Conservation (phyloP, 306 rosid genomes). For the Leucaena leucocephala region DNA sequence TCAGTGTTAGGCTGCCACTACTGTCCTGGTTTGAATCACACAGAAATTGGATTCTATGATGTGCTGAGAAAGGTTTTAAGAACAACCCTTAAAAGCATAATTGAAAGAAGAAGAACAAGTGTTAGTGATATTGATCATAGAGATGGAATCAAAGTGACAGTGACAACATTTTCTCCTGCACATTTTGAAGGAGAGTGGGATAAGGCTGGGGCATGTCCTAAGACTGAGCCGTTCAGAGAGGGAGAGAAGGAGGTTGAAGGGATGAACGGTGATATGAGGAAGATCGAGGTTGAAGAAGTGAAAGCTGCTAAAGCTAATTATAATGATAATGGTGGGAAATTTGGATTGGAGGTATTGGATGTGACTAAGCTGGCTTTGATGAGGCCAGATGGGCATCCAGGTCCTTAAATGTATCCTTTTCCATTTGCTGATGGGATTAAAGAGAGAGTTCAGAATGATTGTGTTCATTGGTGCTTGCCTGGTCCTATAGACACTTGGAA, state of each 20-base stretch:
- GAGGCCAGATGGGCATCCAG: slow-evolving; percentile 94
- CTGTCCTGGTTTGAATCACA: slow-evolving; percentile 76
- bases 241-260: no score
- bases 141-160: no score
- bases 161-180: no score
- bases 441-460: slow-evolving; percentile 80
- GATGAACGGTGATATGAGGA: no score
- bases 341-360: slow-evolving; percentile 13
- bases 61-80: slow-evolving; percentile 67
- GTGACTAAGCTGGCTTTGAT: slow-evolving; percentile 64
- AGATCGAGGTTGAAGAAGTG: no score
- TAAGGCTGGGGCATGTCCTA: no score
- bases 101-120: slow-evolving; percentile 53
- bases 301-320: no score
- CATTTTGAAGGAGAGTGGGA: no score
- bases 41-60: slow-evolving; percentile 83
- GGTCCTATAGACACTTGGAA: slow-evolving; percentile 95
- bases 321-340: no score
- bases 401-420: slow-evolving; percentile 72
- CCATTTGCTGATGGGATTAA: slow-evolving; percentile 65
- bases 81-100: slow-evolving; percentile 56
- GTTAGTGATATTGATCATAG: neutral
- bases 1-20: slow-evolving; percentile 75
- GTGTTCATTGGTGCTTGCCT: slow-evolving; percentile 96
- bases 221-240: no score